phyloP scores from a whole-genome alignment of 257 asterid species.

The Solanum virginianum region DNA sequence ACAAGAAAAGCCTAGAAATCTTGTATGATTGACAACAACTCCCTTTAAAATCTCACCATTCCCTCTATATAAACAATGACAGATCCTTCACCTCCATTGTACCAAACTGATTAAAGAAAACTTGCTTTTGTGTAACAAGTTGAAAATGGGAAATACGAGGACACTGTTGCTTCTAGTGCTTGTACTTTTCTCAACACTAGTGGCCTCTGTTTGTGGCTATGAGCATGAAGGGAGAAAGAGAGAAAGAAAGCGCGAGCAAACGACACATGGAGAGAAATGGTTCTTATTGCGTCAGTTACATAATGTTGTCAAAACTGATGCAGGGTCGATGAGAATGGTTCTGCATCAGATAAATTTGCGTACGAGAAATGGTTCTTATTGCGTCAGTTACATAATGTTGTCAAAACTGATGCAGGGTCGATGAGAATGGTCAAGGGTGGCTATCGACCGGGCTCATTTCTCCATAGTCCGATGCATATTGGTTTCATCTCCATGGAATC shows the following conservation, averaged over 20 bases:
- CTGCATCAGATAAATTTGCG: too few species aligned
- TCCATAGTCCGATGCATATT: constrained; percentile 34
- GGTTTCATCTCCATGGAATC: constrained; percentile 93
- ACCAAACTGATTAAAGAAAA: not conserved
- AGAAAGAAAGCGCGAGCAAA: not conserved
- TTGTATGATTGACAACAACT: constrained; percentile 53
- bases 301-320: constrained; percentile 49
- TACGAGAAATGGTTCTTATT: too few species aligned
- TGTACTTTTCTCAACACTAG: constrained; percentile 7
- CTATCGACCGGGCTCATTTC: not conserved
- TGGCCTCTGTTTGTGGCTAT: constrained; percentile 7
- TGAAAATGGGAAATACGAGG: not conserved
- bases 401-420: constrained; percentile 55
- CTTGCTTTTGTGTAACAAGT: not conserved
- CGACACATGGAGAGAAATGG: constrained; percentile 10
- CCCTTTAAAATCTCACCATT: not conserved
- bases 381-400: constrained; percentile 39
- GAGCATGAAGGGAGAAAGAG: not conserved
- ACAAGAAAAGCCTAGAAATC: not conserved
- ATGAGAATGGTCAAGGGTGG: constrained; percentile 49
- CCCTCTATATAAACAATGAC: constrained; percentile 21
- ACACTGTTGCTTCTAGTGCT: constrained; percentile 3
- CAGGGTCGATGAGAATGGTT: constrained; percentile 62
- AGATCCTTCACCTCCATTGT: not conserved
- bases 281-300: constrained; percentile 46